Conservation (phyloP, 106 monocot species). For the Amphibolis antarctica region DNA sequence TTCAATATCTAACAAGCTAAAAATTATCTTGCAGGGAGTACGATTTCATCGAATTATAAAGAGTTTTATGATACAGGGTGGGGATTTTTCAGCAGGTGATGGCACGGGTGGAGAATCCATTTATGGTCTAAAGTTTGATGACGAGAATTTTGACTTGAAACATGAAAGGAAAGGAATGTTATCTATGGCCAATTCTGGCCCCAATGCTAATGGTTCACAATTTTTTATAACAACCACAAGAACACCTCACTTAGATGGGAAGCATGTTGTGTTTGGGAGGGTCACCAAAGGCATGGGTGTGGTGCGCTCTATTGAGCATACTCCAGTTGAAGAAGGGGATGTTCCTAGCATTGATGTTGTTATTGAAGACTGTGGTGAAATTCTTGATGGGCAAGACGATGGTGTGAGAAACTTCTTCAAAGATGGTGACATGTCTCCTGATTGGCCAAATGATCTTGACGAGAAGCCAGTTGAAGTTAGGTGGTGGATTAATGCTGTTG, state of each 20-base stretch:
- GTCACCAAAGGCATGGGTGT: slow-evolving; percentile 90
- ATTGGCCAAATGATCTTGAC: slow-evolving; percentile 49
- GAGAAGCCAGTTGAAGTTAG: slow-evolving; percentile 30
- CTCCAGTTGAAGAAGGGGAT: slow-evolving; percentile 44
- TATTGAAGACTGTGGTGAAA: slow-evolving; percentile 64
- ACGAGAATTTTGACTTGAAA: slow-evolving; percentile 75
- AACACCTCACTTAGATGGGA: slow-evolving; percentile 79
- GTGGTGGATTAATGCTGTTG: slow-evolving; percentile 43
- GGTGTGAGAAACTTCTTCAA: slow-evolving; percentile 66
- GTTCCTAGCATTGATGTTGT: slow-evolving; percentile 50
- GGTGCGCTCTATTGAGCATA: slow-evolving; percentile 61
- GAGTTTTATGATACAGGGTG: slow-evolving; percentile 90
- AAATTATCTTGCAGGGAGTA: slow-evolving; percentile 41
- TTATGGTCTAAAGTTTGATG: slow-evolving; percentile 72
- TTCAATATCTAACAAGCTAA: background rate
- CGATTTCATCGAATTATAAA: slow-evolving; percentile 73
- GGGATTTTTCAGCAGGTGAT: slow-evolving; percentile 77
- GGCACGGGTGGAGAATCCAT: slow-evolving; percentile 92
- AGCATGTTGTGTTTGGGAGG: slow-evolving; percentile 84
- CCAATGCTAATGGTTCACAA: slow-evolving; percentile 78
- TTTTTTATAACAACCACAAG: slow-evolving; percentile 86
- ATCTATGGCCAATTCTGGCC: slow-evolving; percentile 87
- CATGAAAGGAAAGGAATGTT: slow-evolving; percentile 90
- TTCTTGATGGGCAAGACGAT: slow-evolving; percentile 54
- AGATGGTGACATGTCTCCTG: slow-evolving; percentile 76